Base-by-base conservation (phyloP, 192 early-diverging fungal species). In the Allomyces arbusculus region DNA sequence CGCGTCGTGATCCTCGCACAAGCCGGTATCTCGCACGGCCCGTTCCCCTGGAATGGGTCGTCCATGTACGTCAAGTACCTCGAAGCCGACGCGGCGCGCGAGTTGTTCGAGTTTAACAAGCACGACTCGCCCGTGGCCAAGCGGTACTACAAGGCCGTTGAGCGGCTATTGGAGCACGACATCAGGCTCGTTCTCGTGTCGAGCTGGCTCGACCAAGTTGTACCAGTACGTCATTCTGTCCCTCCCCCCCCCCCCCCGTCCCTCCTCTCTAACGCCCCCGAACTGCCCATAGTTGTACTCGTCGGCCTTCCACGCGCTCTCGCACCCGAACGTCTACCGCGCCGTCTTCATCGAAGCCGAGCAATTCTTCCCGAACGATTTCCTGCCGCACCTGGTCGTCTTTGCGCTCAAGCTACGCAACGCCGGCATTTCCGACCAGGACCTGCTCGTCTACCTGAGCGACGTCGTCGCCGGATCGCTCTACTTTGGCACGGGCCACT, bases 181-280 rank as follows among this genome's bases (percentile, higher is more conserved):
- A 79, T 89, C 16, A 78, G 88, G n/a, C 71, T 89, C 23, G 81
- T 87, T 4, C 80, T 87, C 23, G 79, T 94, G 10, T 93, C 87
- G 3, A 87, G 85, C 8, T 88, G 93, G 91, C 89, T 93, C 67
- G 95, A 98, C 69, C 92, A 98, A 72, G 95, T 94, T 0, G 95
- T 98, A 0, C 95, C 95, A 8, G 33, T 40, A 8, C 33, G 33
- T 40, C 33, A 40, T 40, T 7, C 7, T 40, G 33, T 40, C 33
- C 33, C 5, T 7, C 7, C 33, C 7, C 33, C 4, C 5, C 33
- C 7, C 33, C 7, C 33, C 4, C 7, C 33, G 7, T 40, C 33
- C 3, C 33, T 40, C 33, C 33, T 40, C 33, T 40, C 33, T 40
- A 40, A 40, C 33, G 33, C 33, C 7, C 33, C 33, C 4, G 7